Base-by-base conservation (phyloP, 805 yeast genomes). In the Candida methanosorbosa region DNA sequence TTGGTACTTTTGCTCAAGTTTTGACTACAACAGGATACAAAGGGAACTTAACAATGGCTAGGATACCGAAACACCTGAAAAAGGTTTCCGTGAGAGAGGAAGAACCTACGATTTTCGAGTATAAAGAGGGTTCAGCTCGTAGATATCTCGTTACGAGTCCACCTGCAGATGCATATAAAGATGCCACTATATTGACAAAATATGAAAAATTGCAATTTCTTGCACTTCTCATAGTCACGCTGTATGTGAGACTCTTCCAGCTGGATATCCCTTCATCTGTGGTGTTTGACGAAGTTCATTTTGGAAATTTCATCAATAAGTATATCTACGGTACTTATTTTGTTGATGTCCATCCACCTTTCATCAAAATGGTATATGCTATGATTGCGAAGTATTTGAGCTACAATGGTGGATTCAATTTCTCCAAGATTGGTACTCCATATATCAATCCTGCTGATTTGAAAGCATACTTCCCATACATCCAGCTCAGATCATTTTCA, bases 201-300 rank as follows among this genome's bases (percentile, higher is more conserved):
- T 15, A 32, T 39, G 41, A 51, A 29, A 39, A 45, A 16, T 1
- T 45, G 5, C 52, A 48, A n/a, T 30, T 50, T 2, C 9, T 44
- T 2, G 15, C 25, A 1, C 27, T 45, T 8, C 25, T 45, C 1
- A 24, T 33, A 4, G 13, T 74, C 12, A 71, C 94, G 0, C 38
- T 66, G 11, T 49, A 57, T 30, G 69, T 82, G 24, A 74, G 97
- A 46, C 59, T 82, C 34, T 63, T 63, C 45, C 59, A 68, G 30
- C 61, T 90, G 33, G 63, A 69, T 20, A 49, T 61, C 39, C 97
- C 97, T 18, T 52, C 72, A 45, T 71, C 82, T 16, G 94, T 87
- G 25, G 95, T 90, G 11, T 84, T 84, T 45, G 95, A 87, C 57
- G 98, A 90, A 57, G 92, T 83, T 27, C 94, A 84, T 57, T 85